Percentiles rank a stretch among this genome's conserved stretches.
phyloP scores from a whole-genome alignment of 2,329 filamentous ascomycete species.

The Cercospora janseana region DNA sequence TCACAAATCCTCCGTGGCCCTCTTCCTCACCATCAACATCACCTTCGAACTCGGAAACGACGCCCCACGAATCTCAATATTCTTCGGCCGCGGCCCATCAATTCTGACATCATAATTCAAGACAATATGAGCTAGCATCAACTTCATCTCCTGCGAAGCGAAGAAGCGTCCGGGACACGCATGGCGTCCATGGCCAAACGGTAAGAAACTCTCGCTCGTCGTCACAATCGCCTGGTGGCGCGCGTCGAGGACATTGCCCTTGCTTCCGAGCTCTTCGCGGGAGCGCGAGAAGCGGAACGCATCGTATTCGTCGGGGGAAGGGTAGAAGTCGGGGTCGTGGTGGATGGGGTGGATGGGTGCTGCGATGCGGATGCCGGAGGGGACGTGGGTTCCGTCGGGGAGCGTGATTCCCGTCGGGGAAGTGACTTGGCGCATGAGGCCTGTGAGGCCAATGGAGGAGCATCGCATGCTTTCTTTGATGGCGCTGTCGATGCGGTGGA shows the following conservation, averaged over 20 bases:
- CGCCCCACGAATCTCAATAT: no score
- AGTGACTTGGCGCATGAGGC: constrained; percentile 27
- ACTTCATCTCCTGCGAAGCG: constrained; percentile 48
- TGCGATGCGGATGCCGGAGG: constrained; percentile 28
- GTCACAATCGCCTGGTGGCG: constrained; percentile 23
- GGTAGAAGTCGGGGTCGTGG: constrained; percentile 32
- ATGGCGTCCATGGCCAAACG: constrained; percentile 30
- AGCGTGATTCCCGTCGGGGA: constrained; percentile 28
- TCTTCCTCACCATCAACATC: no score
- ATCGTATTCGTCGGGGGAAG: constrained; percentile 27
- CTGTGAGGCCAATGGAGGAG: constrained; percentile 16
- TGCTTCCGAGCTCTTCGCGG: constrained; percentile 10
- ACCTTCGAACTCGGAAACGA: no score
- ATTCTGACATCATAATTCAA: constrained; percentile 41
- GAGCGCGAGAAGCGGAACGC: constrained; percentile 31
- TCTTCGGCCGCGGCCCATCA: no score
- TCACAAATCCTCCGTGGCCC: no score
- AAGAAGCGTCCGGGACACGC: constrained; percentile 44
- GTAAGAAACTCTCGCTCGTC: constrained; percentile 27
- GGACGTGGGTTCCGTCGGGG: constrained; percentile 26
- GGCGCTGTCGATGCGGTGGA: constrained; percentile 28
- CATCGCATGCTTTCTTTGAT: constrained; percentile 34
- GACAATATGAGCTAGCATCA: constrained; percentile 43
- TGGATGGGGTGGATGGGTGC: constrained; percentile 28
- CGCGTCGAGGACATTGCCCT: constrained; percentile 15